These are phyloP conservation scores for Chaetomiaceae sp. DNA, from an alignment of 2,329 filamentous ascomycete genomes.

Conservation along the genomic window DNA sequence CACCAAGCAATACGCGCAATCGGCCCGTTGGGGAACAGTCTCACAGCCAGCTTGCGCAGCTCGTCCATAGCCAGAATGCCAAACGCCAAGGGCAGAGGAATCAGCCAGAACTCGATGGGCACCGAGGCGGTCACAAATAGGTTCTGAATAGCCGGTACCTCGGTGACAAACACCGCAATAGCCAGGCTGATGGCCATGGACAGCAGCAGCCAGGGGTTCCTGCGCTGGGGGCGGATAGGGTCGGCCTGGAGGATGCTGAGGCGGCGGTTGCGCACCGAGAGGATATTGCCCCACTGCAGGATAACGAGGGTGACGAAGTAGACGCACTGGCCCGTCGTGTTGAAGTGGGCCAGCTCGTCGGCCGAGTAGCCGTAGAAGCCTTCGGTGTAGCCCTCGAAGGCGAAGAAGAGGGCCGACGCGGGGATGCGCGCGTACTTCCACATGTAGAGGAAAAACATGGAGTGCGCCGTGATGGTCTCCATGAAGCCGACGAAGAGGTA, in stretches of 20 bases:
- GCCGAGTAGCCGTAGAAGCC: conserved; percentile 46
- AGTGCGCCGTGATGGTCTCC: conserved; percentile 45
- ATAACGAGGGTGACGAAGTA: conserved; percentile 46
- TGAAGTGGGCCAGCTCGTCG: conserved; percentile 43
- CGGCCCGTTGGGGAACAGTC: not conserved
- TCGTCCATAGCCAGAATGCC: conserved; percentile 5
- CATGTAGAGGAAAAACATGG: conserved; percentile 53
- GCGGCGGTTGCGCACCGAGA: conserved; percentile 7
- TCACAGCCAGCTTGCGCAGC: conserved; percentile 1
- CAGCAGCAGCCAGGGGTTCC: conserved; percentile 3
- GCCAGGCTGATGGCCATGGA: conserved; percentile 3
- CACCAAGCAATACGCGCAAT: conserved; percentile 7
- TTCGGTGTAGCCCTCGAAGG: conserved; percentile 43
- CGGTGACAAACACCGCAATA: conserved; percentile 8
- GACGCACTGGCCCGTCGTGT: conserved; percentile 34
- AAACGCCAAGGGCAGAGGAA: conserved; percentile 1
- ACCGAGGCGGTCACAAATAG: conserved; percentile 7
- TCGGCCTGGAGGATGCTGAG: conserved; percentile 4
- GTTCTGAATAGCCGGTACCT: conserved; percentile 6
- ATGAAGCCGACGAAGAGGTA: conserved; percentile 50
- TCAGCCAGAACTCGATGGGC: conserved; percentile 9
- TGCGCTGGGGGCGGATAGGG: not conserved
- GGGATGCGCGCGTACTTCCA: conserved; percentile 42
- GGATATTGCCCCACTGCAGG: conserved; percentile 10
- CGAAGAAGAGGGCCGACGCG: conserved; percentile 43